phyloP scores from a whole-genome alignment of 2,329 filamentous ascomycete genomes.

The Paecilomyces variotii region DNA sequence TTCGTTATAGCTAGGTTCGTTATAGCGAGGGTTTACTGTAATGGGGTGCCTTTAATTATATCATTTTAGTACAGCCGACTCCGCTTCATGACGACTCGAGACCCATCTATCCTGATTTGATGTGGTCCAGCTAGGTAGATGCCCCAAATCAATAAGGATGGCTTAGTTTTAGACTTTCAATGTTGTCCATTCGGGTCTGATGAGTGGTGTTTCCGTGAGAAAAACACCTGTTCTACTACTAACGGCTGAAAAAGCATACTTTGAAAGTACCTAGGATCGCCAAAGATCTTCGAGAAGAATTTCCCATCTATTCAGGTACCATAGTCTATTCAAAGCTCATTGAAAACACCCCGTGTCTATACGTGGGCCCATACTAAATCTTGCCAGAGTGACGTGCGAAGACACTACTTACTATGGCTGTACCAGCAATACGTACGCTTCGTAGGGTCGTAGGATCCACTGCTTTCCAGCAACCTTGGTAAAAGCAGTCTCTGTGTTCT shows the following conservation, averaged over 20 bases:
- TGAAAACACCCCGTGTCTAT: too few species aligned
- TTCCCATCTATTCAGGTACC: too few species aligned
- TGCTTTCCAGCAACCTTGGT: constrained; percentile 15
- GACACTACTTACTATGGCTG: constrained; percentile 1
- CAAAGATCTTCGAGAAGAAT: too few species aligned
- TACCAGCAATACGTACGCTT: constrained; percentile 23
- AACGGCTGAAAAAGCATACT: too few species aligned
- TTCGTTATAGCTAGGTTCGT: too few species aligned
- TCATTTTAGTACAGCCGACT: neutral
- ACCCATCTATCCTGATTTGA: neutral
- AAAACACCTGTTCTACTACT: neutral
- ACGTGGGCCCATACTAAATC: neutral
- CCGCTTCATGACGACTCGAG: neutral
- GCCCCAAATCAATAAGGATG: too few species aligned
- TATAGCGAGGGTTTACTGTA: too few species aligned
- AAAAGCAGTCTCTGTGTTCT: constrained; percentile 9
- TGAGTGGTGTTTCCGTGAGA: neutral
- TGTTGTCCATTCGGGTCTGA: neutral
- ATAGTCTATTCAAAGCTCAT: too few species aligned
- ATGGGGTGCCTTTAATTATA: neutral
- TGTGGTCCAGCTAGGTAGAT: neutral
- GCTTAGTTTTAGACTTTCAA: too few species aligned
- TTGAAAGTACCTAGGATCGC: too few species aligned
- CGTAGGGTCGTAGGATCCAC: constrained; percentile 26
- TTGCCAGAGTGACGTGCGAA: neutral